These are phyloP conservation scores for Huntiella savannae DNA, from an alignment of 2,329 filamentous ascomycete genomes.

Conservation along the genomic window DNA sequence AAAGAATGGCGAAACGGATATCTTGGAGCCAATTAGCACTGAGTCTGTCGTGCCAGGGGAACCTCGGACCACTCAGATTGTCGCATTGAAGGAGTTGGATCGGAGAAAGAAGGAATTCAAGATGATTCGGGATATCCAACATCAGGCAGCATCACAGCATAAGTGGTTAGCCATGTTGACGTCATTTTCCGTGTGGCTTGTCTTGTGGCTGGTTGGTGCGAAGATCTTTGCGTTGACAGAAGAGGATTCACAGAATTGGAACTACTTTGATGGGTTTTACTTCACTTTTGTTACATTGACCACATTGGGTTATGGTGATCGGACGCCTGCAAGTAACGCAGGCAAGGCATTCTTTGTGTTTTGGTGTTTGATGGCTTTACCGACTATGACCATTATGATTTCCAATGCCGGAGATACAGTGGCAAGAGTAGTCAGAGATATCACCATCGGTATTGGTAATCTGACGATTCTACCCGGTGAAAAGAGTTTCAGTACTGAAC, in stretches of 20 bases:
- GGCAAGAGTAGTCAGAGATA: constrained; percentile 39
- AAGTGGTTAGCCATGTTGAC: constrained; percentile 56
- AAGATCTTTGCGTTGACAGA: constrained; percentile 46
- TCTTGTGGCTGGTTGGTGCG: constrained; percentile 68
- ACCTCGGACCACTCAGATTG: background rate
- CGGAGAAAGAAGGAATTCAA: constrained; percentile 53
- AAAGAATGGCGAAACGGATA: constrained; percentile 24
- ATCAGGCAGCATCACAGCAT: constrained; percentile 41
- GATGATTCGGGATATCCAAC: constrained; percentile 66
- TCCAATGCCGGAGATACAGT: constrained; percentile 72
- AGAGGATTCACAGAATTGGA: constrained; percentile 37
- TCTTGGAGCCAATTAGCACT: constrained; percentile 31
- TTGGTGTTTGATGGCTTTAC: constrained; percentile 71
- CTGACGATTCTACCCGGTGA: constrained; percentile 43
- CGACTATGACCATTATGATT: constrained; percentile 74
- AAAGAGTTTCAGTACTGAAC: constrained; percentile 25
- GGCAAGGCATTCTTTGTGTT: constrained; percentile 83
- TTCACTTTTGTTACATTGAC: constrained; percentile 69
- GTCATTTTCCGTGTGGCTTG: constrained; percentile 47
- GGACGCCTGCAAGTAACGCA: constrained; percentile 55
- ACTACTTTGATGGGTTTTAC: constrained; percentile 67
- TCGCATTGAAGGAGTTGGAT: constrained; percentile 26
- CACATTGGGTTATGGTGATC: constrained; percentile 76
- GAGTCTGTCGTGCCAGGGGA: no score
- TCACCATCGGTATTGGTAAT: constrained; percentile 35